These are phyloP conservation scores for Magnaporthiopsis poae DNA, from an alignment of 2,329 filamentous ascomycete species.

Conservation along the genomic window DNA sequence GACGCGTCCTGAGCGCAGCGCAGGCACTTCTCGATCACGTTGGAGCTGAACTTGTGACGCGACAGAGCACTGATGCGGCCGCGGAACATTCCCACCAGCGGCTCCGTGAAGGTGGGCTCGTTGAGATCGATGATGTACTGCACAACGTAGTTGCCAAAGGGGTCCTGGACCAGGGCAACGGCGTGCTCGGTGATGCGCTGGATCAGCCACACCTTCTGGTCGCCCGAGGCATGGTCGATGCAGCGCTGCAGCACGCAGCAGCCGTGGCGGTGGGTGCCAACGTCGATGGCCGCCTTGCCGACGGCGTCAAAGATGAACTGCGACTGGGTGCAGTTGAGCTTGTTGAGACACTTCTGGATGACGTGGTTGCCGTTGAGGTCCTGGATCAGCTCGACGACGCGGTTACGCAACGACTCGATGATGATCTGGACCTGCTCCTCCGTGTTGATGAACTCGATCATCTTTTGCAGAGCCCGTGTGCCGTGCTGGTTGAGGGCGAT, in stretches of 20 bases:
- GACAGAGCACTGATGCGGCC: constrained; percentile 64
- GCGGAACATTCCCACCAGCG: constrained; percentile 71
- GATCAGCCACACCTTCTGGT: constrained; percentile 81
- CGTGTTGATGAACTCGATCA: constrained; percentile 94
- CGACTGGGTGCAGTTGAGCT: constrained; percentile 71
- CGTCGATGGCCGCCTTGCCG: constrained; percentile 72
- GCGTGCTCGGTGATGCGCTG: constrained; percentile 78
- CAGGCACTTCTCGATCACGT: constrained; percentile 93
- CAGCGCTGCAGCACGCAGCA: constrained; percentile 97
- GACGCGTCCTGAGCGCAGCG: constrained; percentile 66
- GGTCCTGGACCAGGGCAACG: constrained; percentile 84
- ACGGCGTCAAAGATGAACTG: constrained; percentile 97
- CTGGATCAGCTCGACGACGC: constrained; percentile 89
- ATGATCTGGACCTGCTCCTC: constrained; percentile 77
- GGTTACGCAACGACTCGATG: constrained; percentile 69
- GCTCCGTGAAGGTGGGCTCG: constrained; percentile 78
- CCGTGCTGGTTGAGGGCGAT: constrained; percentile 97
- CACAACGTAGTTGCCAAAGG: constrained; percentile 96
- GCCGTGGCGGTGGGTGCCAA: constrained; percentile 93
- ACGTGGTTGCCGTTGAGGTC: constrained; percentile 97
- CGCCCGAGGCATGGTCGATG: constrained; percentile 87
- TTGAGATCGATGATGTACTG: constrained; percentile 97
- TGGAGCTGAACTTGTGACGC: constrained; percentile 98
- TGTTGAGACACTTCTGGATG: constrained; percentile 97
- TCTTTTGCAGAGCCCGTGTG: constrained; percentile 92